Conservation (phyloP, 768 basidiomycete species). For the Trametes coccinea region DNA sequence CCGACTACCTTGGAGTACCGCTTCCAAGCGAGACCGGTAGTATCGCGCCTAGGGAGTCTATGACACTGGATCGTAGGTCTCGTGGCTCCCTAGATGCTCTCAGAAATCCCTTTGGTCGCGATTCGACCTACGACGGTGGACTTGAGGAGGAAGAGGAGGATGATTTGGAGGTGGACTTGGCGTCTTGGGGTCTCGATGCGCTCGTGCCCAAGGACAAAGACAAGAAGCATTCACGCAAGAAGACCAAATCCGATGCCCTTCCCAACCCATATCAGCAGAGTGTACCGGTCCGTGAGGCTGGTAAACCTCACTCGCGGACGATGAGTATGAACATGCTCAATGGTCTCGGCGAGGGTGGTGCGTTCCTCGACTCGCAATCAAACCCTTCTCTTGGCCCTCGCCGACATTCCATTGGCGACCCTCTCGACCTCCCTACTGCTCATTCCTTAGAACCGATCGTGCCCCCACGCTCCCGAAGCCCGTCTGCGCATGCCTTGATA, state of each 20-base stretch:
- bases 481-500: slow-evolving; percentile 50
- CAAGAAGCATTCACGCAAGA: slow-evolving; percentile 32
- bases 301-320: slow-evolving; percentile 43
- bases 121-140: slow-evolving; percentile 56
- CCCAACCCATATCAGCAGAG: slow-evolving; percentile 45
- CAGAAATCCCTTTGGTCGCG: slow-evolving; percentile 74
- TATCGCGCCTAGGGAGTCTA: slow-evolving; percentile 36
- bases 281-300: slow-evolving; percentile 10
- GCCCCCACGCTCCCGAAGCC: slow-evolving; percentile 48
- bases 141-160: slow-evolving; percentile 51
- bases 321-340: slow-evolving; percentile 69
- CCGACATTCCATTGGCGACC: slow-evolving; percentile 58
- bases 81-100: slow-evolving; percentile 62
- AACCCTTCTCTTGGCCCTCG: slow-evolving; percentile 38
- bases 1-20: slow-evolving; percentile 67
- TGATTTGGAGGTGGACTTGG: slow-evolving; percentile 72
- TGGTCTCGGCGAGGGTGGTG: slow-evolving; percentile 49
- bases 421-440: slow-evolving; percentile 45
- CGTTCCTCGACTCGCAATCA: slow-evolving; percentile 44
- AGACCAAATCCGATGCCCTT: slow-evolving; percentile 38
- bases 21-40: slow-evolving; percentile 62
- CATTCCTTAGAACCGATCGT: slow-evolving; percentile 36
- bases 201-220: slow-evolving; percentile 70
- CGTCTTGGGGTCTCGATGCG: slow-evolving; percentile 82
- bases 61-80: slow-evolving; percentile 35